phyloP scores from a whole-genome alignment of 768 basidiomycete genomes.

The Chalciporus pseudorubinellus region DNA sequence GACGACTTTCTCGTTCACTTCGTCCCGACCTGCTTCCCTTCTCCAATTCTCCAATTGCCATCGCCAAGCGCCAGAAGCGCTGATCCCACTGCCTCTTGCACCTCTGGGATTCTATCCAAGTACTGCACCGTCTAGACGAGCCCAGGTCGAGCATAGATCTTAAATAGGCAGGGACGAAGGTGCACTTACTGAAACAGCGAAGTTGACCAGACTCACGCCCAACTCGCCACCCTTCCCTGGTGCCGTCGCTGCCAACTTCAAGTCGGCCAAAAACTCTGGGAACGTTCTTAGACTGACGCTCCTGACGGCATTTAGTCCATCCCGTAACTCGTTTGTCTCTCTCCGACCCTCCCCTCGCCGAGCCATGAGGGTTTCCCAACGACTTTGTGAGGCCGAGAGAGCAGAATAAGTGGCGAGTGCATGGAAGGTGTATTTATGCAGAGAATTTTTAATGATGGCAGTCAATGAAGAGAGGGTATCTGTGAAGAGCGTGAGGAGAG shows the following conservation, averaged over 20 bases:
- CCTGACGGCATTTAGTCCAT: conserved; percentile 61
- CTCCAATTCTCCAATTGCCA: conserved; percentile 92
- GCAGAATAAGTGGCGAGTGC: conserved; percentile 68
- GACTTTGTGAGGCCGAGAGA: conserved; percentile 51
- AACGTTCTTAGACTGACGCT: conserved; percentile 77
- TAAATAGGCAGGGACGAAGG: not conserved
- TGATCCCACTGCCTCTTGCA: conserved; percentile 63
- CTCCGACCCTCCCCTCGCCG: conserved; percentile 45
- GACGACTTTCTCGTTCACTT: conserved; percentile 56
- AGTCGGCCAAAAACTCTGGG: conserved; percentile 78
- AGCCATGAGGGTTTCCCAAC: conserved; percentile 66
- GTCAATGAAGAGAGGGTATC: conserved; percentile 63
- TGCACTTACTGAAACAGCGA: conserved; percentile 48
- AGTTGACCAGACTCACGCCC: conserved; percentile 63
- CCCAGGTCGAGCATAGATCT: not conserved
- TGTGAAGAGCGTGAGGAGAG: conserved; percentile 64
- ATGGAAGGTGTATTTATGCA: conserved; percentile 80
- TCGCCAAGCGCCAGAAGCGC: conserved; percentile 73
- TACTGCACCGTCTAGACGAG: conserved; percentile 61
- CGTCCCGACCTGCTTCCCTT: conserved; percentile 66
- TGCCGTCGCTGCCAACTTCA: conserved; percentile 59
- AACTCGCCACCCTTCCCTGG: conserved; percentile 55
- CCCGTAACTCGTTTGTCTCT: conserved; percentile 67
- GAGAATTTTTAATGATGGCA: conserved; percentile 66
- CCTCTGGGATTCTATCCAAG: conserved; percentile 66